Percentiles rank a stretch among this genome's conserved stretches.
These are phyloP conservation scores for Gentiana dahurica DNA, from an alignment of 257 asterid species.

Conservation along the genomic window DNA sequence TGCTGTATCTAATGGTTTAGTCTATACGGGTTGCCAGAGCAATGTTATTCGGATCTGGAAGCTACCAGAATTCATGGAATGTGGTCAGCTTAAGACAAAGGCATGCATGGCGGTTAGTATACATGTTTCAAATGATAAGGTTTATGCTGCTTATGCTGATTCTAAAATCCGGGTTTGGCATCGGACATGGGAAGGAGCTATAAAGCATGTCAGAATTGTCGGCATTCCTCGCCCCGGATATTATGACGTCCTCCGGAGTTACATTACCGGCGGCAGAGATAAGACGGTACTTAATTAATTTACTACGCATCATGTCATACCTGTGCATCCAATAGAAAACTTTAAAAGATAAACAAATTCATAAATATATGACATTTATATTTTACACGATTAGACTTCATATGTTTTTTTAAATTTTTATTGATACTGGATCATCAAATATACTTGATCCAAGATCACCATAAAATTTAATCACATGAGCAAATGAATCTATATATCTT, in stretches of 20 bases:
- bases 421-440: no score
- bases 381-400: no score
- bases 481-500: no score
- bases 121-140: slow-evolving; percentile 58
- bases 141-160: slow-evolving; percentile 78
- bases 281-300: slow-evolving; percentile 34
- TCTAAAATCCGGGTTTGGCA: slow-evolving; percentile 83
- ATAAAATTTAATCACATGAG: no score
- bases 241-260: slow-evolving; percentile 44
- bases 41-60: slow-evolving; percentile 68
- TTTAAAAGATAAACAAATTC: no score
- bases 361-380: no score
- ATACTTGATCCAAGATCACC: no score
- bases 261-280: slow-evolving; percentile 75
- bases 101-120: slow-evolving; percentile 56
- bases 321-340: no score
- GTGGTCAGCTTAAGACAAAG: slow-evolving; percentile 79
- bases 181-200: slow-evolving; percentile 72
- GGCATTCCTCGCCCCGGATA: slow-evolving; percentile 63
- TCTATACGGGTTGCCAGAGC: slow-evolving; percentile 71
- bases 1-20: slow-evolving; percentile 52
- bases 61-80: slow-evolving; percentile 83
- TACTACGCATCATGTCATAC: no score
- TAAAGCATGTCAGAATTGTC: slow-evolving; percentile 62
- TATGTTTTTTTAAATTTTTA: no score